Percentiles rank a stretch among this genome's conserved stretches.
These are phyloP conservation scores for Gentiana straminea DNA, from an alignment of 257 asterid species.

Conservation along the genomic window DNA sequence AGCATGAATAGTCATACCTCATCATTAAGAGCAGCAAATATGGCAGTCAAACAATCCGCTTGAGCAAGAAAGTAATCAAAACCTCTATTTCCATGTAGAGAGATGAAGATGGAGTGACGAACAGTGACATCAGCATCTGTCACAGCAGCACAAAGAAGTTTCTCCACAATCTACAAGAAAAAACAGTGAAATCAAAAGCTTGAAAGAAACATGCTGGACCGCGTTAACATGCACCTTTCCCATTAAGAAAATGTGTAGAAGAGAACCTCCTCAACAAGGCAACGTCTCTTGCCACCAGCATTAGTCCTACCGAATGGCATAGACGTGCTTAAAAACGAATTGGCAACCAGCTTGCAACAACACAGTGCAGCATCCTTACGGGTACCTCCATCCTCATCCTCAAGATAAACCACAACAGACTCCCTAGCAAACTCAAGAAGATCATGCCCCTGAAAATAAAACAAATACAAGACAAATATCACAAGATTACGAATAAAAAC, in stretches of 20 bases:
- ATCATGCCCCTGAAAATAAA: constrained; percentile 77
- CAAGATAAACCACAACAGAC: constrained; percentile 78
- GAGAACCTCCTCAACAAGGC: constrained; percentile 88
- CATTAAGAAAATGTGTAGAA: neutral
- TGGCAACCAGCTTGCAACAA: constrained; percentile 87
- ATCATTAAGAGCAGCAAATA: constrained; percentile 95
- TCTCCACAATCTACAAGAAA: constrained; percentile 71
- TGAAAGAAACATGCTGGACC: neutral
- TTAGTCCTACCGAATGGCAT: constrained; percentile 67
- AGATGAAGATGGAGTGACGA: constrained; percentile 74
- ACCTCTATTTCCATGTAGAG: constrained; percentile 66
- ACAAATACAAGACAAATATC: constrained; percentile 13
- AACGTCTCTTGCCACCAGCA: constrained; percentile 85
- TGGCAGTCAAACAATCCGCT: constrained; percentile 92
- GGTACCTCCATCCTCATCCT: constrained; percentile 93
- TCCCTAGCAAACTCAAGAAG: constrained; percentile 95
- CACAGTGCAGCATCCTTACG: constrained; percentile 97
- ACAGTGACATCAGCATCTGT: constrained; percentile 95
- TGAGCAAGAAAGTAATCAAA: constrained; percentile 93
- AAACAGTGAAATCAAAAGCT: neutral
- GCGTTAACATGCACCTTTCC: no score
- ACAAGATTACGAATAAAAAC: no score
- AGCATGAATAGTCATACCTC: constrained; percentile 41
- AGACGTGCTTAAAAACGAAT: constrained; percentile 66
- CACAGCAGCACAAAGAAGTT: constrained; percentile 87